phyloP scores from a whole-genome alignment of 176 grass and related monocot species.

The Cenchrus americanus region DNA sequence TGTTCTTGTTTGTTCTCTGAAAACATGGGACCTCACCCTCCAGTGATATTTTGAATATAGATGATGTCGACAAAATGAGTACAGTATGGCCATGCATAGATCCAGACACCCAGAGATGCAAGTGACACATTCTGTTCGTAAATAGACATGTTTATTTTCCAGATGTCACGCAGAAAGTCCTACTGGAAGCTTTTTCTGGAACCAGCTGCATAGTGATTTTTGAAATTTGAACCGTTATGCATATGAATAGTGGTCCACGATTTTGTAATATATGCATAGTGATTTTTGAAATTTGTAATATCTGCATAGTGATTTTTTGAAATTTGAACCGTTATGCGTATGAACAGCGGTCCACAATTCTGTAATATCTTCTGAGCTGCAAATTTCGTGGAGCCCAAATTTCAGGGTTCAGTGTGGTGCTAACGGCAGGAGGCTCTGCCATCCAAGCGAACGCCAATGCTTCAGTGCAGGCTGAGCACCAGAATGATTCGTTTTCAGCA shows the following conservation, averaged over 20 bases:
- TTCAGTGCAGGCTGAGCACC: background rate
- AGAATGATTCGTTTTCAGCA: background rate
- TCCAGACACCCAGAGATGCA: background rate
- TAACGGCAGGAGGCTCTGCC: no score
- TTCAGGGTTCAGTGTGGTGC: no score
- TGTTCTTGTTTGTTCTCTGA: constrained; percentile 8
- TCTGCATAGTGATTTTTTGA: no score
- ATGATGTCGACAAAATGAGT: background rate
- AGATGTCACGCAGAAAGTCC: background rate
- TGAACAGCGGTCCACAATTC: background rate
- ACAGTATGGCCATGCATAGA: background rate
- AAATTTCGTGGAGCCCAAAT: background rate
- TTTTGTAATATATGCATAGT: background rate
- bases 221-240: background rate
- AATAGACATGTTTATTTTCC: background rate
- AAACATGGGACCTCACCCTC: background rate
- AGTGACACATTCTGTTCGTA: background rate
- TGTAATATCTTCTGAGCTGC: background rate
- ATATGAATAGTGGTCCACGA: background rate
- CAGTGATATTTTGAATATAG: constrained; percentile 25
- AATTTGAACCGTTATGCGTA: background rate
- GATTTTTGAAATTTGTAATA: background rate
- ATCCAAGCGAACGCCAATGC: background rate
- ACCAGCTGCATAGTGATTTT: background rate
- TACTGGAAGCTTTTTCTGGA: background rate